These are phyloP conservation scores for Ganoderma resinaceum DNA, from an alignment of 1,284 basidiomycete species.

Conservation along the genomic window DNA sequence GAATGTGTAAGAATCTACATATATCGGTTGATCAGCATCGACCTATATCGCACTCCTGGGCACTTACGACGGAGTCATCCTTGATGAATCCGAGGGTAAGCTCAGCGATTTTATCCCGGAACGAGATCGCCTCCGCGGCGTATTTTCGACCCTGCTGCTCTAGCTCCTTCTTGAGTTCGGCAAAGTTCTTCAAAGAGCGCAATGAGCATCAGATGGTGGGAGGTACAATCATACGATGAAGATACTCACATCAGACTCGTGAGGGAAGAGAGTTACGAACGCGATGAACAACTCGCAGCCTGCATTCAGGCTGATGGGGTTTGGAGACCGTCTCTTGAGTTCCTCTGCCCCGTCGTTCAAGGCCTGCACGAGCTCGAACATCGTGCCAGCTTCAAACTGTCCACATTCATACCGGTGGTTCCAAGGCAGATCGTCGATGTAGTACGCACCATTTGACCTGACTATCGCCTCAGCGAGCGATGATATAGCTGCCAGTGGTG, in stretches of 20 bases:
- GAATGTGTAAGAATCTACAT: constrained; percentile 92
- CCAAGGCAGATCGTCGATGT: constrained; percentile 15
- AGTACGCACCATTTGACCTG: constrained; percentile 68
- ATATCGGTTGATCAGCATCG: constrained; percentile 28
- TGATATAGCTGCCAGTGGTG: constrained; percentile 89
- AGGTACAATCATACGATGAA: constrained; percentile 12
- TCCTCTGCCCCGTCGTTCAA: constrained; percentile 78
- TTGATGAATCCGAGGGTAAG: constrained; percentile 93
- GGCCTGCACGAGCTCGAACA: constrained; percentile 89
- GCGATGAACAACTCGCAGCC: constrained; percentile 91
- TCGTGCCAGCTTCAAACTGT: constrained; percentile 71
- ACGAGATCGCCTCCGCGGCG: constrained; percentile 81
- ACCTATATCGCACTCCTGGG: constrained; percentile 11
- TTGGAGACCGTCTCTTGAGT: constrained; percentile 70
- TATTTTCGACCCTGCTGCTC: constrained; percentile 82
- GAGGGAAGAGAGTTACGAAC: constrained; percentile 87
- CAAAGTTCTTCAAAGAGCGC: constrained; percentile 66
- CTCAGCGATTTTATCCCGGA: constrained; percentile 90
- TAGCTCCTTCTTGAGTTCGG: constrained; percentile 82
- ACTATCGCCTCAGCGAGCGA: constrained; percentile 81
- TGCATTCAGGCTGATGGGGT: constrained; percentile 88
- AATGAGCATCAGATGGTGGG: constrained; percentile 22
- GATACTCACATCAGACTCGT: constrained; percentile 75
- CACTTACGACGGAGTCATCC: constrained; percentile 85
- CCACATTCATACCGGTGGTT: constrained; percentile 26